Evolutionary conservation across 805 yeast genomes (phyloP).

Genomic region (Cyberlindnera bimundalis): DNA sequence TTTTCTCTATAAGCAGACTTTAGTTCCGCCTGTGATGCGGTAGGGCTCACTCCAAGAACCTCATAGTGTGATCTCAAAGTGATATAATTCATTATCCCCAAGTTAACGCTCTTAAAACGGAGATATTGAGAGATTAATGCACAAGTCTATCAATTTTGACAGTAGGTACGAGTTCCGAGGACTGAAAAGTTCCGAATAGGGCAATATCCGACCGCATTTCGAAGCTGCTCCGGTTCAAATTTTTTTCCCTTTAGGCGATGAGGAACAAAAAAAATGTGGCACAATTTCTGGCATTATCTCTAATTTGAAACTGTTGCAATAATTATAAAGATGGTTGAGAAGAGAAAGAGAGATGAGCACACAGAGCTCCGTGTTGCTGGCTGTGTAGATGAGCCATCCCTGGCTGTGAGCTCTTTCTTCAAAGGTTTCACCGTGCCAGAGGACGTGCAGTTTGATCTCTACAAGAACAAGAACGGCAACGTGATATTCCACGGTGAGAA

Average conservation of each 20-base stretch:
- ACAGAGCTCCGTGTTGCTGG: slow-evolving; percentile 39
- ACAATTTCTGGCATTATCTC: neutral
- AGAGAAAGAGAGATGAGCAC: slow-evolving; percentile 36
- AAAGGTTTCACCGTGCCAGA: slow-evolving; percentile 68
- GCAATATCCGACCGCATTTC: no score
- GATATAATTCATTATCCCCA: slow-evolving; percentile 9
- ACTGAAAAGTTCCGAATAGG: no score
- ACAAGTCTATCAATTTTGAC: no score
- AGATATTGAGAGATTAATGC: no score
- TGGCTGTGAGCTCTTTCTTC: slow-evolving; percentile 70
- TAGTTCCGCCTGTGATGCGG: slow-evolving; percentile 40
- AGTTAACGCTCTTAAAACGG: no score
- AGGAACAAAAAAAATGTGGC: no score
- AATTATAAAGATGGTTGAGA: slow-evolving; percentile 14
- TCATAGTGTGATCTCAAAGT: slow-evolving; percentile 44
- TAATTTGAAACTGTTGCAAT: neutral
- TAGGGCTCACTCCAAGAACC: slow-evolving; percentile 47
- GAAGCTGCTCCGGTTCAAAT: no score
- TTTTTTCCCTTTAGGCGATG: no score
- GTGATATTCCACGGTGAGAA: slow-evolving; percentile 75
- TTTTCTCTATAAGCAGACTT: slow-evolving; percentile 61
- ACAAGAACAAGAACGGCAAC: slow-evolving; percentile 37
- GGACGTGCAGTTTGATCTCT: slow-evolving; percentile 59
- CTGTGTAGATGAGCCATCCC: slow-evolving; percentile 39
- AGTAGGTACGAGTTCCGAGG: no score